These are phyloP conservation scores for Fusarium mundagurra DNA, from an alignment of 2,329 filamentous ascomycete species.

Conservation along the genomic window DNA sequence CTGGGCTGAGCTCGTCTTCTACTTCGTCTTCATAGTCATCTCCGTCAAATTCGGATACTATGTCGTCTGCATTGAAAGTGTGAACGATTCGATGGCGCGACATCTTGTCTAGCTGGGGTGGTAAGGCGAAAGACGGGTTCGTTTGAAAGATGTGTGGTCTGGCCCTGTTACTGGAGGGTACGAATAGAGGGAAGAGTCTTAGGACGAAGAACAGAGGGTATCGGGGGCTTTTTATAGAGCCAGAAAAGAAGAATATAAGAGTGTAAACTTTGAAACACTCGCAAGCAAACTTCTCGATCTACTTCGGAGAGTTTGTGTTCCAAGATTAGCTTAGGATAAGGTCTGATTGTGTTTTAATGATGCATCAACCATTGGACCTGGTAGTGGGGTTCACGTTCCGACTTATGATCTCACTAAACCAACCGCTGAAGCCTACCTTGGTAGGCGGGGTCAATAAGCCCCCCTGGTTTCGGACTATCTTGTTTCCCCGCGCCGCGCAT, in stretches of 20 bases:
- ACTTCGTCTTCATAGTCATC: slow-evolving; percentile 58
- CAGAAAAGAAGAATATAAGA: not conserved
- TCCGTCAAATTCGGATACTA: slow-evolving; percentile 60
- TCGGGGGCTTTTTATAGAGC: not conserved
- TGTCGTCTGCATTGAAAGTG: slow-evolving; percentile 60
- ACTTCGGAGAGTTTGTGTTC: not conserved
- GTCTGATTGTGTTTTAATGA: slow-evolving; percentile 20
- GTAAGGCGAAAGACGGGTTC: not conserved
- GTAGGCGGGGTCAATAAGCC: too few species aligned
- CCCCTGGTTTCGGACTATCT: slow-evolving; percentile 45
- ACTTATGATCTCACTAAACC: slow-evolving; percentile 36
- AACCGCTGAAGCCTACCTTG: slow-evolving; percentile 12
- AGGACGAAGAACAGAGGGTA: not conserved
- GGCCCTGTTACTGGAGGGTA: not conserved
- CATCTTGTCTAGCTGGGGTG: slow-evolving; percentile 24
- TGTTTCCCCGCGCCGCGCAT: slow-evolving; percentile 47
- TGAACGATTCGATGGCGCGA: slow-evolving; percentile 44
- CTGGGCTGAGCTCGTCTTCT: slow-evolving; percentile 58
- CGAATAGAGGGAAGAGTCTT: not conserved
- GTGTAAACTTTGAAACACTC: not conserved
- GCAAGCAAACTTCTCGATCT: not conserved
- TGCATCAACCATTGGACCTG: slow-evolving; percentile 28
- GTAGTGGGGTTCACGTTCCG: slow-evolving; percentile 38
- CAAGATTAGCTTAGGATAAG: not conserved
- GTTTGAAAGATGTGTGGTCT: not conserved